Base-by-base conservation (phyloP, 148 eudicot species). In the Fallopia convolvulus region DNA sequence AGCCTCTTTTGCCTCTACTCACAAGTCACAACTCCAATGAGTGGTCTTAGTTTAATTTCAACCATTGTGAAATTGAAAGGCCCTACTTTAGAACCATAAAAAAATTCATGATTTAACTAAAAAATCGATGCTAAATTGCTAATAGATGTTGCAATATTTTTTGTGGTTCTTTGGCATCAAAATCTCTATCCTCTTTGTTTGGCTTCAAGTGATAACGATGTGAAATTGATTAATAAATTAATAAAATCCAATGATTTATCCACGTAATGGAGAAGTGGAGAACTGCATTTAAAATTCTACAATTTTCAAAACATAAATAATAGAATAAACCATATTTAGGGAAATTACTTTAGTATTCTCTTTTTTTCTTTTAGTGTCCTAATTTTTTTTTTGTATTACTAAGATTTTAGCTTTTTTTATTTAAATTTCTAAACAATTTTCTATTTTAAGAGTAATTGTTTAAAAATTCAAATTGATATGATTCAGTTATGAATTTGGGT, bases 91-190 rank as follows among this genome's bases (percentile, higher is more conserved):
- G 41, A 68, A 68, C 70, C 72, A 68, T 14, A 68, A 33, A 36
- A 4, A 10, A 0, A 15, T 17, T 14, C 20, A 44, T 68, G 15
- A 33, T 68, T 39, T 36, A 33, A 33, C 44, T 26, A 36, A 15
- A 36, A 68, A 68, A 11, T 11, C 6, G n/a, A 58, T 7, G 30
- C 20, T 5, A 58, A 32, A 5, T 21, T 7, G 30, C 20, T 5
- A 58, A 32, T 21, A 58, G 1, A 66, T 15, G 13, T 65, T 13
- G 4, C 20, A 68, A 15, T 18, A 36, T 68, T 68, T 68, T 68
- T 68, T 68, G 44, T 68, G 72, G 72, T 17, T 20, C 72, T 36
- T 36, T 68, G 3, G n/a, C 44, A 68, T 68, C 70, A 68, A 68
- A 66, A 36, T 36, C 20, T 8, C 21, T 33, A 33, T 4, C 72